A percentile compares a stretch with the other conserved stretches of the same genome.
phyloP scores from a whole-genome alignment of 805 yeast species.

The Jamesozyma lodderae region DNA sequence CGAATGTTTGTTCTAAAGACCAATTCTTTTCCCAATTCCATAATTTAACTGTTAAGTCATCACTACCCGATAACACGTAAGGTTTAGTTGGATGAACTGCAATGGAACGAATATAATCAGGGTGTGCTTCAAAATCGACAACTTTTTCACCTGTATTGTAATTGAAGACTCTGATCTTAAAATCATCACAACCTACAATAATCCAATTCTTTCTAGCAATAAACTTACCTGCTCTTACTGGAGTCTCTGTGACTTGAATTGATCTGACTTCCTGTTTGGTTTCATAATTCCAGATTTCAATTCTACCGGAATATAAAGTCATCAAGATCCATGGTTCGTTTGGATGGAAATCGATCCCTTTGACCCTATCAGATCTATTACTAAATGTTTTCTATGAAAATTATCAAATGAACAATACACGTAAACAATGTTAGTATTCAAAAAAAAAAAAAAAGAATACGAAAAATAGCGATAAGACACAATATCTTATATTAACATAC shows the following conservation, averaged over 20 bases:
- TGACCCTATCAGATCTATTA: conserved; percentile 91
- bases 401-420: background rate
- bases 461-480: too few species aligned
- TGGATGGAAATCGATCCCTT: conserved; percentile 97
- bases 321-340: conserved; percentile 94
- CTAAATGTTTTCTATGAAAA: conserved; percentile 49
- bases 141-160: conserved; percentile 93
- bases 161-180: conserved; percentile 85
- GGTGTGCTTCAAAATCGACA: conserved; percentile 94
- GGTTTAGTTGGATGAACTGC: conserved; percentile 95
- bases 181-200: conserved; percentile 92
- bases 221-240: conserved; percentile 91
- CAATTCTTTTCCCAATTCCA: conserved; percentile 98
- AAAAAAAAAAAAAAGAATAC: background rate
- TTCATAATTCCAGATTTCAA: conserved; percentile 92
- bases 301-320: conserved; percentile 73
- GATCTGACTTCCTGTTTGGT: conserved; percentile 73
- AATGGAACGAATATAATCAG: conserved; percentile 87
- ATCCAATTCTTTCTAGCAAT: conserved; percentile 97
- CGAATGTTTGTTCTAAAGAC: conserved; percentile 82
- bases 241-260: conserved; percentile 90
- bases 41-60: conserved; percentile 81
- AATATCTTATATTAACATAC: too few species aligned
- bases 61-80: conserved; percentile 78
- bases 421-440: background rate